Conservation (phyloP, 176 grass and related monocot genomes). For the Lolium multiflorum region DNA sequence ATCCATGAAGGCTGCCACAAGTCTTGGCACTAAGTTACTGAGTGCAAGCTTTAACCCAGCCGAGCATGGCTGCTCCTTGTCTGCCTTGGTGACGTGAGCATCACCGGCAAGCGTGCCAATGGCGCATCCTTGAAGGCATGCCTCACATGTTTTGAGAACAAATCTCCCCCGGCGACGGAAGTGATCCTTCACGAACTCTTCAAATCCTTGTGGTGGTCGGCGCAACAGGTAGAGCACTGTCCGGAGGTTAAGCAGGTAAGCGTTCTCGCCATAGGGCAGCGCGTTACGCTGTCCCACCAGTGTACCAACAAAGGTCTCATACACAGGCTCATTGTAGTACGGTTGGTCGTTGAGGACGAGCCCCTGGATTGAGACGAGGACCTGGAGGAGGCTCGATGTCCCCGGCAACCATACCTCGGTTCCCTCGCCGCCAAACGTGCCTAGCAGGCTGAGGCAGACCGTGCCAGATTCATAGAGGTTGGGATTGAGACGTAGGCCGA, state of each 20-base stretch:
- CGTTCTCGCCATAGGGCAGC: not conserved
- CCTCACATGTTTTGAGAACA: not conserved
- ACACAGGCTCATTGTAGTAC: not conserved
- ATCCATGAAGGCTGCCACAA: too few species aligned
- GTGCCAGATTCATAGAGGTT: not conserved
- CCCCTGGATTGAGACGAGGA: slow-evolving; percentile 29
- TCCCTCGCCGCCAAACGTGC: not conserved
- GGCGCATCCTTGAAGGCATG: not conserved
- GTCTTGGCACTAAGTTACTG: too few species aligned
- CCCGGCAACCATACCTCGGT: not conserved
- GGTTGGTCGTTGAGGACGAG: slow-evolving; percentile 18
- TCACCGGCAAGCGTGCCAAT: too few species aligned
- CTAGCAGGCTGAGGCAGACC: not conserved
- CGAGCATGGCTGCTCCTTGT: too few species aligned
- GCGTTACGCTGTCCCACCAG: not conserved
- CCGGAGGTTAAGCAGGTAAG: not conserved
- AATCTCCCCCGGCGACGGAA: not conserved
- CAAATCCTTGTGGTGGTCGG: not conserved
- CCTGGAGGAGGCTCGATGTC: not conserved
- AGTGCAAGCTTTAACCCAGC: too few species aligned
- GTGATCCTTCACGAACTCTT: not conserved
- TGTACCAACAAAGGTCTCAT: not conserved
- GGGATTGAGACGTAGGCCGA: not conserved
- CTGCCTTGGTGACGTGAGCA: too few species aligned
- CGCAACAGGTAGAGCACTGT: not conserved